Conservation (phyloP, 345 rosid genomes). For the Sapria himalayana region DNA sequence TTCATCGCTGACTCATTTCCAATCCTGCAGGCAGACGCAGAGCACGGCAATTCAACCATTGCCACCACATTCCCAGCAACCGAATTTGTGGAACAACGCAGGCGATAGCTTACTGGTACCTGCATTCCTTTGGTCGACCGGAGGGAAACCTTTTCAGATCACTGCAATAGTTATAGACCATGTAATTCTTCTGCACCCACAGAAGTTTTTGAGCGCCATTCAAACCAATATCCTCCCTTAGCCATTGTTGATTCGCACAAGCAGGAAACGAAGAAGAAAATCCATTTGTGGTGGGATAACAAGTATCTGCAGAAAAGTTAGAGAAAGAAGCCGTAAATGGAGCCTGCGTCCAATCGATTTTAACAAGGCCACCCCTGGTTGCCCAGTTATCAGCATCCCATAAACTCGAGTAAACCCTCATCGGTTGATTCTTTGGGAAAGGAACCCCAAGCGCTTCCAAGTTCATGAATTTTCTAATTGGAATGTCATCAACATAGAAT, state of each 20-base stretch:
- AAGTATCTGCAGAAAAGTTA: conserved; percentile 20
- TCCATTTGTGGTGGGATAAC: too few species aligned
- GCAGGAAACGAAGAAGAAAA: too few species aligned
- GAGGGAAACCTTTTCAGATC: conserved; percentile 31
- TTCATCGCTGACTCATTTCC: too few species aligned
- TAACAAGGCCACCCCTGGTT: conserved; percentile 51
- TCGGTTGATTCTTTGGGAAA: conserved; percentile 36
- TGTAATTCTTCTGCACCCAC: conserved; percentile 36
- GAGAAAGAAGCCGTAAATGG: conserved; percentile 36
- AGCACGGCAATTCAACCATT: too few species aligned
- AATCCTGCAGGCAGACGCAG: too few species aligned
- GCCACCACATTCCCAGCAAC: too few species aligned
- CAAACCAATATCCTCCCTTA: too few species aligned
- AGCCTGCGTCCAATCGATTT: conserved; percentile 40
- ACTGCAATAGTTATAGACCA: conserved; percentile 37
- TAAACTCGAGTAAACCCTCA: conserved; percentile 34
- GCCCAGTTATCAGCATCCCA: conserved; percentile 75
- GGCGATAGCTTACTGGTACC: too few species aligned
- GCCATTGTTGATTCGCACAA: too few species aligned
- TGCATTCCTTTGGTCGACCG: conserved; percentile 36
- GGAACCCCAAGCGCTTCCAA: conserved; percentile 24
- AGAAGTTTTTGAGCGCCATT: too few species aligned
- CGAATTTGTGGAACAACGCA: too few species aligned
- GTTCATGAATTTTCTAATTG: conserved; percentile 55
- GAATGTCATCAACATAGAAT: conserved; percentile 32